Evolutionary conservation across 805 yeast species (phyloP).

Genomic region (Pichia gijzeniarum): DNA sequence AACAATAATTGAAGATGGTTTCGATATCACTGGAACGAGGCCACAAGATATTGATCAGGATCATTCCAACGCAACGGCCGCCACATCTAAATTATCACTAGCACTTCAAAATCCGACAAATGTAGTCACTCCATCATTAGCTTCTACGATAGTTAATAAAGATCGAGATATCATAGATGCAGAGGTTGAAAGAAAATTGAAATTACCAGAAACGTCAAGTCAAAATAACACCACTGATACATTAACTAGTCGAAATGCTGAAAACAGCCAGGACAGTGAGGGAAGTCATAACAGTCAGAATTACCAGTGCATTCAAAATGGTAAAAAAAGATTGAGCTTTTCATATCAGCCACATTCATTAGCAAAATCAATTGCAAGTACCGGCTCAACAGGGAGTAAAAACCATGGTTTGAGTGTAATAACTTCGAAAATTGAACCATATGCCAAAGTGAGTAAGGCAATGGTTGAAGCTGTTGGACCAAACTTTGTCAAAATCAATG

Average conservation of each 20-base stretch:
- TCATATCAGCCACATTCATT: background rate
- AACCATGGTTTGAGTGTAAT: slow-evolving; percentile 14
- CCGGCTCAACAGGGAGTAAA: slow-evolving; percentile 5
- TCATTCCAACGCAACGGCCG: background rate
- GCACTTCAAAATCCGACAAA: slow-evolving; percentile 8
- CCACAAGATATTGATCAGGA: no score
- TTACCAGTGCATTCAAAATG: no score
- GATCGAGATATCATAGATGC: slow-evolving; percentile 3
- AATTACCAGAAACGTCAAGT: background rate
- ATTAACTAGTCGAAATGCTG: background rate
- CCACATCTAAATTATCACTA: slow-evolving; percentile 7
- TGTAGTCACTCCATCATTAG: background rate
- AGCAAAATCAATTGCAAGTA: slow-evolving; percentile 2
- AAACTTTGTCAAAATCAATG: background rate
- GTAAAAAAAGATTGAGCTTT: background rate
- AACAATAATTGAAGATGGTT: no score
- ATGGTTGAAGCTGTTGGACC: slow-evolving; percentile 6
- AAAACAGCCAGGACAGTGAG: no score
- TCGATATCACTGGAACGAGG: no score
- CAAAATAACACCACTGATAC: background rate
- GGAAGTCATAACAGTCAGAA: no score
- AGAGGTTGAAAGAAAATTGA: slow-evolving; percentile 4
- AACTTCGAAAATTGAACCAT: slow-evolving; percentile 11
- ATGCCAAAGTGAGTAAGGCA: slow-evolving; percentile 9
- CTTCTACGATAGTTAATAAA: background rate